These are phyloP conservation scores for Talaromyces rugulosus DNA, from an alignment of 2,329 filamentous ascomycete species.

Conservation along the genomic window DNA sequence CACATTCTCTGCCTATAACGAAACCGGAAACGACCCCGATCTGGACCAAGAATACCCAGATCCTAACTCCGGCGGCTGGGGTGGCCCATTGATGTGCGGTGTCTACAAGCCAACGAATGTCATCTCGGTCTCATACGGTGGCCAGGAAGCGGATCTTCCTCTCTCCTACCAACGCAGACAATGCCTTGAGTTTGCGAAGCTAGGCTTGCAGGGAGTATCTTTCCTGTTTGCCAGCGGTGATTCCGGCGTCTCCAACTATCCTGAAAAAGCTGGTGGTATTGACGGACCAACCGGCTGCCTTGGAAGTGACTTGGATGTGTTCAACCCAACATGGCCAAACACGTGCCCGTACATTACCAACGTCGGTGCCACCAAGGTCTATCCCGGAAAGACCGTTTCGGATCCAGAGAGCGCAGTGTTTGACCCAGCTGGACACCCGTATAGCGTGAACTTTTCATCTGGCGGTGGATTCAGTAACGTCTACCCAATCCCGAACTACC, in stretches of 20 bases:
- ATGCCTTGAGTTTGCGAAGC: conserved; percentile 11
- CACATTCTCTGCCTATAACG: conserved; percentile 45
- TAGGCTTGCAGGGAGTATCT: conserved; percentile 9
- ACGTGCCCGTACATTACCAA: conserved; percentile 11
- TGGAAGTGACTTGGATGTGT: conserved; percentile 7
- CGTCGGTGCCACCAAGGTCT: conserved; percentile 11
- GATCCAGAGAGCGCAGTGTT: conserved; percentile 9
- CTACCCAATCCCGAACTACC: conserved; percentile 7
- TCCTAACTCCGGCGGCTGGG: conserved; percentile 44
- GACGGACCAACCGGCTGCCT: conserved; percentile 15
- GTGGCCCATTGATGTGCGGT: conserved; percentile 34
- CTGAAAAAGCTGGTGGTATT: conserved; percentile 13
- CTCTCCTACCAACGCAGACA: conserved; percentile 11
- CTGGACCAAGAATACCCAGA: conserved; percentile 52
- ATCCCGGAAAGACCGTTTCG: conserved; percentile 11
- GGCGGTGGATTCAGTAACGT: conserved; percentile 12
- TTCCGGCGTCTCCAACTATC: conserved; percentile 8
- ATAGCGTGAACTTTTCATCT: conserved; percentile 6
- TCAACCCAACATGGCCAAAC: conserved; percentile 13
- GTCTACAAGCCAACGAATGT: conserved; percentile 13
- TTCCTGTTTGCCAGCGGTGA: conserved; percentile 11
- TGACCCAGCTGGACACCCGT: conserved; percentile 7
- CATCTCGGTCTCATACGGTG: conserved; percentile 12
- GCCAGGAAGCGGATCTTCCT: conserved; percentile 10
- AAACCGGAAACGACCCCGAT: conserved; percentile 45